Percentiles rank a stretch among this genome's conserved stretches.
Evolutionary conservation across 768 basidiomycete genomes (phyloP).

Genomic region (Coprinopsis marcescibilis): DNA sequence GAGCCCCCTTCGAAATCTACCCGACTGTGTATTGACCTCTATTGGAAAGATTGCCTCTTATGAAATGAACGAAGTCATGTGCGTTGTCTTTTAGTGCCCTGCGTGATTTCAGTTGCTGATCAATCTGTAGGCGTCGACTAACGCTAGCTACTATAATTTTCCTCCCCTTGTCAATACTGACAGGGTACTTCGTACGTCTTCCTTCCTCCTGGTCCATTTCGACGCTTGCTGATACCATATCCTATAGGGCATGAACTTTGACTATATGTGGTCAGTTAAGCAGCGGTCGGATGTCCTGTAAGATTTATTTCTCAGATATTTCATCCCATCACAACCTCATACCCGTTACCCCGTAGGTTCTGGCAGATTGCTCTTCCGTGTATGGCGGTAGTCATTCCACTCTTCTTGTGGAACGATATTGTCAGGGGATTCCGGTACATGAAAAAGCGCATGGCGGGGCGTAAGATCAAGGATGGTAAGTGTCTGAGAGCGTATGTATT

Average conservation of each 20-base stretch:
- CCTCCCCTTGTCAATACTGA: slow-evolving; percentile 63
- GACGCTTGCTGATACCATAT: neutral
- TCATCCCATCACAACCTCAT: neutral
- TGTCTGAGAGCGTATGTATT: too few species aligned
- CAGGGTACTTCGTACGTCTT: slow-evolving; percentile 53
- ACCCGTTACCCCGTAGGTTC: slow-evolving; percentile 36
- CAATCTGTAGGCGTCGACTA: slow-evolving; percentile 47
- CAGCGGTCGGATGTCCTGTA: slow-evolving; percentile 43
- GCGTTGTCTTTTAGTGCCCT: slow-evolving; percentile 14
- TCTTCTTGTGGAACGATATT: slow-evolving; percentile 53
- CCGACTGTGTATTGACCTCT: too few species aligned
- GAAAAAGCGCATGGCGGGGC: slow-evolving; percentile 33
- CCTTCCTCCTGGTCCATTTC: neutral
- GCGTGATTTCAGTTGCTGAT: slow-evolving; percentile 3
- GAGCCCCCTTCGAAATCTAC: slow-evolving; percentile 17
- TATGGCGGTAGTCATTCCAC: slow-evolving; percentile 45
- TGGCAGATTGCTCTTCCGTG: slow-evolving; percentile 62
- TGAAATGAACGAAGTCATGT: slow-evolving; percentile 75
- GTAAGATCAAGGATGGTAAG: too few species aligned
- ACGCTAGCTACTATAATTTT: slow-evolving; percentile 68
- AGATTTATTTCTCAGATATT: slow-evolving; percentile 19
- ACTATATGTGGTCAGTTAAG: slow-evolving; percentile 45
- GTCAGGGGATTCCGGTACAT: slow-evolving; percentile 38
- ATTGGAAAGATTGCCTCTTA: slow-evolving; percentile 55
- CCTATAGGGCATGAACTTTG: slow-evolving; percentile 67